Conservation (phyloP, 1,284 basidiomycete species). For the Tetrapyrgos nigripes region DNA sequence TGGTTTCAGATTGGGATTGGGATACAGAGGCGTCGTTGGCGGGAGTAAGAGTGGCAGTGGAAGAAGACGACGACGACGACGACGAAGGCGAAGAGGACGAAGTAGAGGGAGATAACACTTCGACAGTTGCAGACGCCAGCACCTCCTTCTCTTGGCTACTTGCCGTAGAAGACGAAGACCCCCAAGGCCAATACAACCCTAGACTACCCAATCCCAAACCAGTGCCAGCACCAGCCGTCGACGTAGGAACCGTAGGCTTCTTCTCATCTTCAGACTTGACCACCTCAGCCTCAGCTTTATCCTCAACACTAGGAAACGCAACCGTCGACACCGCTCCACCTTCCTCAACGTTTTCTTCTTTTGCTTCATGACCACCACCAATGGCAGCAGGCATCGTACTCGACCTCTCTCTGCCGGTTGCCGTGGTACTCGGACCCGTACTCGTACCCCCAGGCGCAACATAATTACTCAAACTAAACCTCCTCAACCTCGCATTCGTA, state of each 20-base stretch:
- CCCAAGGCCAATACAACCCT: conserved; percentile 34
- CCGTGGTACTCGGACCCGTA: not conserved
- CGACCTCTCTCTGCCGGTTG: not conserved
- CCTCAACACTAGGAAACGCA: conserved; percentile 12
- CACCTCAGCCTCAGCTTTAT: not conserved
- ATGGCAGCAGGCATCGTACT: not conserved
- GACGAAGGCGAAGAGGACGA: not conserved
- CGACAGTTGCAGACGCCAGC: conserved; percentile 9
- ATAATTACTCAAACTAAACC: conserved; percentile 14
- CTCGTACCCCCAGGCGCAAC: conserved; percentile 1
- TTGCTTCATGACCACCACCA: too few species aligned
- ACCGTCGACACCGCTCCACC: conserved; percentile 22
- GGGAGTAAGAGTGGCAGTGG: not conserved
- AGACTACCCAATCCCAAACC: conserved; percentile 32
- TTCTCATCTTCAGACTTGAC: too few species aligned
- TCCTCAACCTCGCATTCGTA: conserved; percentile 9
- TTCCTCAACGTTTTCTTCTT: too few species aligned
- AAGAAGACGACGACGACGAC: not conserved
- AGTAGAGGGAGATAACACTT: conserved; percentile 1
- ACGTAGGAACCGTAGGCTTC: not conserved
- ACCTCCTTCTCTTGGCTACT: too few species aligned
- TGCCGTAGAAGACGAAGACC: conserved; percentile 13
- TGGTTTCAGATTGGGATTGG: too few species aligned
- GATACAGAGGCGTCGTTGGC: too few species aligned
- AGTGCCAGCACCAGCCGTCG: conserved; percentile 13